Conservation (phyloP, 83 land plant species). For the Picea mariana region DNA sequence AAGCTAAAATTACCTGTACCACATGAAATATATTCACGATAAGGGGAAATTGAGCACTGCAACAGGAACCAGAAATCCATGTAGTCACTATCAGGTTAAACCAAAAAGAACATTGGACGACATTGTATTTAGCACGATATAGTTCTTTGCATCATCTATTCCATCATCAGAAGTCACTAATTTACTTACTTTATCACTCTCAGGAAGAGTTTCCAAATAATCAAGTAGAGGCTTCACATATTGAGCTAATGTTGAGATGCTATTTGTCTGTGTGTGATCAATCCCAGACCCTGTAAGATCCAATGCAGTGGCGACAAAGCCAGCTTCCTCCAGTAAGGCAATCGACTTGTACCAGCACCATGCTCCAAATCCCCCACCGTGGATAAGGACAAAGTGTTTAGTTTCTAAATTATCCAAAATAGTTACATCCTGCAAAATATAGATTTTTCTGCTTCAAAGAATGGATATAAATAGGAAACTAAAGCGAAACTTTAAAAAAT, state of each 20-base stretch:
- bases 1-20: constrained; percentile 86
- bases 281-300: constrained; percentile 79
- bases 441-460: neutral
- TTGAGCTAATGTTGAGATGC: constrained; percentile 49
- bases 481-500: neutral
- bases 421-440: constrained; percentile 26
- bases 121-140: neutral
- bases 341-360: constrained; percentile 92
- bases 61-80: neutral
- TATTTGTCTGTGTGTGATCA: constrained; percentile 54
- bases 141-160: neutral
- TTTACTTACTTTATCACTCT: constrained; percentile 57
- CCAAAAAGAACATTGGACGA: too few relatives aligned
- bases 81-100: neutral
- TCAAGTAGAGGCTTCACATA: constrained; percentile 68
- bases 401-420: constrained; percentile 47
- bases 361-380: constrained; percentile 90
- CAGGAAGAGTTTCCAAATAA: constrained; percentile 49
- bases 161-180: neutral
- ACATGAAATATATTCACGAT: neutral
- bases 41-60: neutral
- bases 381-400: constrained; percentile 67
- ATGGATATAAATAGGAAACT: neutral
- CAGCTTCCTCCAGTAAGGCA: constrained; percentile 59
- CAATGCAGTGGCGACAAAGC: constrained; percentile 51